Base-by-base conservation (phyloP, 331 rosid species). In the Quercus phellos region DNA sequence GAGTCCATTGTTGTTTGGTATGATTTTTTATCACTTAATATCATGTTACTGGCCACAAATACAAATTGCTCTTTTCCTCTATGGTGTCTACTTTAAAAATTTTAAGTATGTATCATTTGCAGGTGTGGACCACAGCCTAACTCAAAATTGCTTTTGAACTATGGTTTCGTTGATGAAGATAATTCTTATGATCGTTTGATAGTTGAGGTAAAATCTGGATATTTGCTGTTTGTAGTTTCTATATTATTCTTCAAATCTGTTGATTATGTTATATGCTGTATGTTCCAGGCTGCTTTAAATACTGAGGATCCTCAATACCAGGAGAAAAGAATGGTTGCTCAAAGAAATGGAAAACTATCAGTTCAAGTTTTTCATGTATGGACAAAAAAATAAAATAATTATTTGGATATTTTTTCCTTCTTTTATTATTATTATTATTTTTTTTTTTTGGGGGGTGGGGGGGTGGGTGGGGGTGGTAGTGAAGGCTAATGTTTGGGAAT, bases 121-220 rank as follows among this genome's bases (percentile, higher is more conserved):
- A 95, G 99, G 99, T 95, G 99, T 87, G 99, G 99, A 53, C 99
- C 99, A 35, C 99, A 95, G 79, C 97, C 99, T 83, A 95, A 95
- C 84, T 77, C 98, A 46, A 95, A 85, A 84, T 80, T 95, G 79
- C 98, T 93, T 81, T 79, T 92, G 78, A 95, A 95, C 84, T 95
- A 95, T 51, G 99, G 99, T 55, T 93, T 95, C 82, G 93, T 95
- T 60, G 99, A 95, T 64, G 98, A 91, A 77, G 90, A 91, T 77
- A 95, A 91, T 85, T 22, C 85, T 68, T 70, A 90, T 75, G 97
- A 95, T 54, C 98, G 99, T 32, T 84, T 95, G 32, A 81, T 81
- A 43, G 89, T 95, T 76, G 81, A 91, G 97, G 99, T 93, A 84
- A 61, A 58, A 56, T 56, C 58, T 81, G 75, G 74, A 74, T 53